phyloP scores from a whole-genome alignment of 495 filamentous ascomycete species.

The Pyrenula massariospora region DNA sequence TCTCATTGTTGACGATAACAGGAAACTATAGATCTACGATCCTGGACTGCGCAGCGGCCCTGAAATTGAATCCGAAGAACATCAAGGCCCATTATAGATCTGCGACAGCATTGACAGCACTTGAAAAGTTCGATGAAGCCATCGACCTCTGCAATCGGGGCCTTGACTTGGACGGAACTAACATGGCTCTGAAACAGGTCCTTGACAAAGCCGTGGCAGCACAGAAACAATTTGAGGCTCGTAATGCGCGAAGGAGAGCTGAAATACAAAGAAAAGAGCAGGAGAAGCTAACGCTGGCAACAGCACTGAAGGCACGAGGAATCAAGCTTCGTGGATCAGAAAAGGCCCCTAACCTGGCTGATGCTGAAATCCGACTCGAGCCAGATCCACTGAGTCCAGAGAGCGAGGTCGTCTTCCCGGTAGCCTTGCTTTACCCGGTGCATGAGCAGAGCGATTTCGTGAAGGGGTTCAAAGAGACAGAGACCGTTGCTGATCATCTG shows the following conservation, averaged over 20 bases:
- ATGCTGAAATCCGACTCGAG: conserved; percentile 51
- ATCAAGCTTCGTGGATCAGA: conserved; percentile 55
- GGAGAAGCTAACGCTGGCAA: conserved; percentile 45
- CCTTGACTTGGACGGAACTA: conserved; percentile 49
- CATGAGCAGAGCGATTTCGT: conserved; percentile 78
- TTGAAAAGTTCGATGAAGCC: conserved; percentile 64
- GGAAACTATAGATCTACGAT: conserved; percentile 79
- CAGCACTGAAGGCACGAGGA: conserved; percentile 63
- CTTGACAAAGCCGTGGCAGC: conserved; percentile 23
- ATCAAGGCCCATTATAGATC: conserved; percentile 86
- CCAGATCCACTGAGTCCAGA: conserved; percentile 64
- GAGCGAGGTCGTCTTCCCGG: conserved; percentile 61
- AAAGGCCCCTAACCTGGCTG: conserved; percentile 74
- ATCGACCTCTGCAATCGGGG: conserved; percentile 63
- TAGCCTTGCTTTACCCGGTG: conserved; percentile 72
- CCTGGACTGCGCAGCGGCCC: conserved; percentile 66
- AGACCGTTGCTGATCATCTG: conserved; percentile 58
- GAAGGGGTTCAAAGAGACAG: conserved; percentile 67
- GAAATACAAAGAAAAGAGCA: conserved; percentile 41
- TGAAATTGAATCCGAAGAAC: conserved; percentile 65
- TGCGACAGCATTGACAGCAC: conserved; percentile 57
- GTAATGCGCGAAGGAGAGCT: conserved; percentile 13
- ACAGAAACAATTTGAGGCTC: conserved; percentile 11
- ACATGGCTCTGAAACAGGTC: conserved; percentile 40
- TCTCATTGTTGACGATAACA: conserved; percentile 13